Base-by-base conservation (phyloP, 768 basidiomycete species). In the Trametopsis cervina region DNA sequence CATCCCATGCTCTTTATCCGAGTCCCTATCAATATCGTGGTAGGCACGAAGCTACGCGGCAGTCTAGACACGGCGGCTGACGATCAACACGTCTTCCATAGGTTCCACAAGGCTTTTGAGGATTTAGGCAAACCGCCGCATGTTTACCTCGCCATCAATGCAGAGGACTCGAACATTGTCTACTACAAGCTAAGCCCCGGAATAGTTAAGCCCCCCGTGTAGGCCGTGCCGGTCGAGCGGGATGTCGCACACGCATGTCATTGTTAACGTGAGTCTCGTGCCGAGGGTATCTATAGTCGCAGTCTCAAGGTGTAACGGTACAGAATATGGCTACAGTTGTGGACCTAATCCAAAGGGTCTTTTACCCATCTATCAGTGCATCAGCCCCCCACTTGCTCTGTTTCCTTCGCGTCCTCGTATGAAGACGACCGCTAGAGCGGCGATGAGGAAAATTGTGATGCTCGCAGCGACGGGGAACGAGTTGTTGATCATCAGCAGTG, bases 131-230 rank as follows among this genome's bases (percentile, higher is more conserved):
- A 67, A 39, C 72, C 73, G 11, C 61, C 69, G 33, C 70, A 77
- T 45, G 63, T 89, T 40, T 83, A 77, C 57, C 62, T 90, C 24
- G 88, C 82, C 11, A 83, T 89, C 47, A 81, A 80, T 38, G 76
- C 82, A 0, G 79, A 85, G 43, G 88, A 90, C 57, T 81, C 88
- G 10, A 89, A 88, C 7, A 82, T 85, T 40, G 88, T 90, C 44
- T 90, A 90, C 63, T 90, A 90, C 66, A 87, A 85, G 57, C 71
- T 90, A 50, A 83, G 81, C 59, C 72, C 74, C 42, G 88, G 86
- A 47, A 84, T 90, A 25, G 78, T 81, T 51, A 89, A 89, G 57
- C 87, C 85, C 21, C 69, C 75, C 10, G 66, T 85, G 39, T 85
- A 43, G 42, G 20, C 22, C 6, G 11, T 20, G 12, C 12, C 42